A percentile compares a stretch with the other conserved stretches of the same genome.
These are phyloP conservation scores for Elongisporangium anandrum DNA, from an alignment of 352 stramenopile genomes.

Conservation along the genomic window DNA sequence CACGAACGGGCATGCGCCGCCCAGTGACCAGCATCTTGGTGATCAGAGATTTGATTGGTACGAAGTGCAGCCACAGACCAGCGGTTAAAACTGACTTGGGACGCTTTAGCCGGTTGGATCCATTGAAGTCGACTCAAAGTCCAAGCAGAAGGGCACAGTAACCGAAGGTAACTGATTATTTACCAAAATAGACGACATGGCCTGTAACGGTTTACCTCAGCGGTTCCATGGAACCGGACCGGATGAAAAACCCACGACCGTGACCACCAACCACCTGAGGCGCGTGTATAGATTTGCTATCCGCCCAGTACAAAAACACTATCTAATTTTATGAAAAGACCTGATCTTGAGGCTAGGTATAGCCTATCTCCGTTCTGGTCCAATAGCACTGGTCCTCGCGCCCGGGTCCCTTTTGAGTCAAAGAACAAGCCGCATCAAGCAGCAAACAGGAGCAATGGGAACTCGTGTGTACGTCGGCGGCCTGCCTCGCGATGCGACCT, in stretches of 20 bases:
- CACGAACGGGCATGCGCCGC: conserved; percentile 10
- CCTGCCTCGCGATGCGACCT: conserved; percentile 74
- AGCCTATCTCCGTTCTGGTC: not conserved
- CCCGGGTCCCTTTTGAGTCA: not conserved
- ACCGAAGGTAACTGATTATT: not conserved
- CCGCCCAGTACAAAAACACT: not conserved
- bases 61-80: not conserved
- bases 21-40: conserved; percentile 13
- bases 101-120: not conserved
- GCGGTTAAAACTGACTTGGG: not conserved
- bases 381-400: not conserved
- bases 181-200: not conserved
- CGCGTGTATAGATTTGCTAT: not conserved
- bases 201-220: not conserved
- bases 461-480: conserved; percentile 83
- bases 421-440: conserved; percentile 13
- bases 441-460: conserved; percentile 42
- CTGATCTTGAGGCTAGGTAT: not conserved
- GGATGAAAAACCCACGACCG: not conserved
- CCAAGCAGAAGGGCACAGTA: not conserved
- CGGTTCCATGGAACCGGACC: not conserved
- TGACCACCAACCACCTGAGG: conserved; percentile 6
- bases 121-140: conserved; percentile 1
- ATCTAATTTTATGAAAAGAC: not conserved
- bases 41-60: conserved; percentile 1